Percentiles rank a stretch among this genome's conserved stretches.
These are phyloP conservation scores for Tulasnella sp. DNA, from an alignment of 768 basidiomycete species.

Conservation along the genomic window DNA sequence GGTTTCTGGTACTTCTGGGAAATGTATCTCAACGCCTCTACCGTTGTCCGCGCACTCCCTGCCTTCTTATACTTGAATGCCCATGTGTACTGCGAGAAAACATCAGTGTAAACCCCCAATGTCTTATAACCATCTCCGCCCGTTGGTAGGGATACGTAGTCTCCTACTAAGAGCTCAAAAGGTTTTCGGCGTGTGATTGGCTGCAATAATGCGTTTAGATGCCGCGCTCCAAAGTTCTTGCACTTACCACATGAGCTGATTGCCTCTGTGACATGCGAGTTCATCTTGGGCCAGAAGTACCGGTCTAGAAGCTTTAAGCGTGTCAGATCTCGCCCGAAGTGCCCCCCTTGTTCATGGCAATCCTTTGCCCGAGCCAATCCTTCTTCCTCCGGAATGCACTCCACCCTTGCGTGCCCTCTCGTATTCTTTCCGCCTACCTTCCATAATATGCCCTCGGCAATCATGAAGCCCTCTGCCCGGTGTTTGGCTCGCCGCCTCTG, in stretches of 20 bases:
- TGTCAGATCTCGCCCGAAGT: conserved; percentile 44
- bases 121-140: conserved; percentile 45
- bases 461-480: conserved; percentile 20
- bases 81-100: conserved; percentile 44
- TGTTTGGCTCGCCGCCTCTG: neutral
- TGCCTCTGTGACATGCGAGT: conserved; percentile 34
- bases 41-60: conserved; percentile 43
- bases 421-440: conserved; percentile 37
- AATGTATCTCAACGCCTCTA: conserved; percentile 39
- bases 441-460: conserved; percentile 39
- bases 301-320: neutral
- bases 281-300: conserved; percentile 27
- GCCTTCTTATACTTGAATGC: conserved; percentile 42
- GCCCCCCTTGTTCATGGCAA: conserved; percentile 40
- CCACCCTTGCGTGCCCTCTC: neutral
- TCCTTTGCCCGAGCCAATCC: neutral
- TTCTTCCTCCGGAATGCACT: conserved; percentile 10
- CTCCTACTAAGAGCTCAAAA: conserved; percentile 47
- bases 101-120: conserved; percentile 44
- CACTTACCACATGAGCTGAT: conserved; percentile 41
- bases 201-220: conserved; percentile 46
- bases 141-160: conserved; percentile 46
- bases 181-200: conserved; percentile 48
- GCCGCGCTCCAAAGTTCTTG: conserved; percentile 44
- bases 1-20: conserved; percentile 39